Conservation (phyloP, 1,284 basidiomycete species). For the Polyporus tsugae region DNA sequence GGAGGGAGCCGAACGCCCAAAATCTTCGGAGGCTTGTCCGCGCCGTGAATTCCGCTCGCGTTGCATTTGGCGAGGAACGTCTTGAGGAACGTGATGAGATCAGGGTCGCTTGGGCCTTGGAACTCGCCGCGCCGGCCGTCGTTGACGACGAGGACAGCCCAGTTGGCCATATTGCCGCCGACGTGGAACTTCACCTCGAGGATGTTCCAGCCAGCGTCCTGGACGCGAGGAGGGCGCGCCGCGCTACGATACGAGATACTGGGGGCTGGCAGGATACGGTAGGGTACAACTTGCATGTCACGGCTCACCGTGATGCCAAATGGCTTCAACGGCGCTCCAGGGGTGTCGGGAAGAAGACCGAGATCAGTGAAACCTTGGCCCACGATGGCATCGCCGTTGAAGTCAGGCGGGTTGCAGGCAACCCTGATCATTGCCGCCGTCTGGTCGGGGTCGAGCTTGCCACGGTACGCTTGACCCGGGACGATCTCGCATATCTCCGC, state of each 20-base stretch:
- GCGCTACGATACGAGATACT: conserved; percentile 60
- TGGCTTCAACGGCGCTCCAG: conserved; percentile 44
- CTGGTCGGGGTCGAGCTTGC: conserved; percentile 59
- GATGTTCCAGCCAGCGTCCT: conserved; percentile 77
- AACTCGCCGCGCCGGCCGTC: conserved; percentile 52
- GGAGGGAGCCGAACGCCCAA: conserved; percentile 43
- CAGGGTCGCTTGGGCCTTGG: conserved; percentile 49
- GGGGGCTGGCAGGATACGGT: conserved; percentile 67
- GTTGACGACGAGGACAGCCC: conserved; percentile 67
- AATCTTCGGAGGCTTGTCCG: conserved; percentile 47
- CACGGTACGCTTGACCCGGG: conserved; percentile 60
- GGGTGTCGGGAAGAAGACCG: conserved; percentile 52
- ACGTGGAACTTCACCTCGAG: conserved; percentile 69
- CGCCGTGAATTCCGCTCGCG: conserved; percentile 61
- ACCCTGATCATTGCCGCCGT: conserved; percentile 70
- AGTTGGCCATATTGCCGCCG: conserved; percentile 55
- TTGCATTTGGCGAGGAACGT: conserved; percentile 61
- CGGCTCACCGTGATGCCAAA: conserved; percentile 64
- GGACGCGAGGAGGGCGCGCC: conserved; percentile 44
- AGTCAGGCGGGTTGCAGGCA: conserved; percentile 65
- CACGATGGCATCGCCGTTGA: conserved; percentile 66
- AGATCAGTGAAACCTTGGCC: conserved; percentile 62
- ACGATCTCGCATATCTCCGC: conserved; percentile 75
- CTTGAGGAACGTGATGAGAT: conserved; percentile 50
- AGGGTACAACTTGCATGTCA: conserved; percentile 69